Percentiles rank a stretch among this genome's conserved stretches.
phyloP scores from a whole-genome alignment of 2,329 filamentous ascomycete genomes.

The Fusarium equiseti region DNA sequence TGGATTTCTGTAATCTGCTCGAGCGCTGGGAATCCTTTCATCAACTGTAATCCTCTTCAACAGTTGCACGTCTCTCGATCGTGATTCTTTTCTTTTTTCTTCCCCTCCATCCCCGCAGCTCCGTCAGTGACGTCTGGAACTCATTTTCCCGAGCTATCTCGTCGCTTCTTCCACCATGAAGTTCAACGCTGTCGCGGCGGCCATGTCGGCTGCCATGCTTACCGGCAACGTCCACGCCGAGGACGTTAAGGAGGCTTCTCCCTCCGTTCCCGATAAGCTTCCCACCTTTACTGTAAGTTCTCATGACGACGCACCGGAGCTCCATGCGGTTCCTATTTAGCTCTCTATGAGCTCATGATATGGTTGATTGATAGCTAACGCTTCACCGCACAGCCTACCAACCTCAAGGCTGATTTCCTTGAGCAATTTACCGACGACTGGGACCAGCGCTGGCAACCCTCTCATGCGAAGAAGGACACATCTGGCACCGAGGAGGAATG shows the following conservation, averaged over 20 bases:
- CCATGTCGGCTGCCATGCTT: constrained; percentile 78
- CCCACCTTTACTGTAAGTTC: constrained; percentile 88
- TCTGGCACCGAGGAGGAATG: constrained; percentile 86
- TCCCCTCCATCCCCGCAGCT: constrained; percentile 30
- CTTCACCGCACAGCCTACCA: constrained; percentile 76
- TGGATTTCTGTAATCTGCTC: constrained; percentile 44
- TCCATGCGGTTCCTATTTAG: not conserved
- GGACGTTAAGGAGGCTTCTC: constrained; percentile 63
- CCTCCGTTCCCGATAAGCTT: constrained; percentile 69
- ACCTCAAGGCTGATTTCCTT: constrained; percentile 91
- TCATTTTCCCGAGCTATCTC: constrained; percentile 29
- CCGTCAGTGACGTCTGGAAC: constrained; percentile 41
- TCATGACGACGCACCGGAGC: not conserved
- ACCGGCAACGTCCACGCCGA: constrained; percentile 78
- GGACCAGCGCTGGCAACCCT: constrained; percentile 93
- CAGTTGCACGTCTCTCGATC: constrained; percentile 15
- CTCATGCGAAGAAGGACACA: constrained; percentile 93
- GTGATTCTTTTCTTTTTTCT: constrained; percentile 8
- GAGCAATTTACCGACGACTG: constrained; percentile 99
- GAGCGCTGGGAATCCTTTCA: constrained; percentile 47
- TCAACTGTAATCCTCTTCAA: constrained; percentile 5
- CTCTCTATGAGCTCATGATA: not conserved
- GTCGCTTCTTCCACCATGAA: constrained; percentile 79
- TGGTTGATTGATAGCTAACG: constrained; percentile 44
- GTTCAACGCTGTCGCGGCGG: constrained; percentile 82